These are phyloP conservation scores for Aspergillus jensenii DNA, from an alignment of 2,329 filamentous ascomycete species.

Conservation along the genomic window DNA sequence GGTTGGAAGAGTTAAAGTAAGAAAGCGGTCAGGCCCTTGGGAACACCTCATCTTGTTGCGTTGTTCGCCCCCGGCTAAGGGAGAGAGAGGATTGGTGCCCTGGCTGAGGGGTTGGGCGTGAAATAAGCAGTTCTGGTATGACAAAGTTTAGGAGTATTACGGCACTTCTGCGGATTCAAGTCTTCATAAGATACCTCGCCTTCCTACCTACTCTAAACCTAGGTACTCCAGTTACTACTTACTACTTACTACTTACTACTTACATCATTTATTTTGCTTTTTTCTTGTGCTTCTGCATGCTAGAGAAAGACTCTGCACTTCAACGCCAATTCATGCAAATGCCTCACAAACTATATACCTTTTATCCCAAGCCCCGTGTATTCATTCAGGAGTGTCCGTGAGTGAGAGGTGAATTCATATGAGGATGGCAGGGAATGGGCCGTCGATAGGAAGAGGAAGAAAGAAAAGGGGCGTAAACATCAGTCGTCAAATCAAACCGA, in stretches of 20 bases:
- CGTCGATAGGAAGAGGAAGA: conserved; percentile 1
- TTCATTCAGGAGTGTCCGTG: conserved; percentile 9
- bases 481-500: conserved; percentile 29
- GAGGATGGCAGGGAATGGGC: not conserved
- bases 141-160: too few relatives aligned
- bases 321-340: conserved; percentile 12
- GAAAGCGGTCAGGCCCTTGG: too few relatives aligned
- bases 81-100: too few relatives aligned
- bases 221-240: not conserved
- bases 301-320: conserved; percentile 2
- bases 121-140: too few relatives aligned
- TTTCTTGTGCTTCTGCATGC: not conserved
- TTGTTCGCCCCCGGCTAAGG: too few relatives aligned
- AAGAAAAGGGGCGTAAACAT: conserved; percentile 16
- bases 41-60: too few relatives aligned
- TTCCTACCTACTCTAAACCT: not conserved
- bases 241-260: not conserved
- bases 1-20: too few relatives aligned
- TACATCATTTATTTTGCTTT: not conserved
- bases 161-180: too few relatives aligned
- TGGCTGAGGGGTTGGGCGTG: too few relatives aligned
- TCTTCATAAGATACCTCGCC: not conserved
- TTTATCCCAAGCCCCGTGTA: conserved; percentile 10
- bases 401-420: not conserved
- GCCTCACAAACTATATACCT: conserved; percentile 25